These are phyloP conservation scores for Orbilia ellipsospora DNA, from an alignment of 2,329 filamentous ascomycete genomes.

Conservation along the genomic window DNA sequence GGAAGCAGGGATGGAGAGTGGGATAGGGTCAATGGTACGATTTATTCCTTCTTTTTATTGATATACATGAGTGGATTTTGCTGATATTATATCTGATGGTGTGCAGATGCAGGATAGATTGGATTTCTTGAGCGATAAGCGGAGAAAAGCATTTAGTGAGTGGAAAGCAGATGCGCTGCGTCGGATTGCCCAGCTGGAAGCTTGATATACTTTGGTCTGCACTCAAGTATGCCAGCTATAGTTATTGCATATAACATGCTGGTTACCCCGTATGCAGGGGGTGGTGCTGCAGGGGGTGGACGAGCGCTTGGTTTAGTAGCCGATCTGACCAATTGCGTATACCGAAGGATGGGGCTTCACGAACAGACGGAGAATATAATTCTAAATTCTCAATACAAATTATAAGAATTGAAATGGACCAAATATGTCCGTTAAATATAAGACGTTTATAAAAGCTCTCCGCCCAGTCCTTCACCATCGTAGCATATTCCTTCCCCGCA, in stretches of 20 bases:
- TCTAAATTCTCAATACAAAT: not conserved
- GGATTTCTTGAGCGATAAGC: conserved; percentile 75
- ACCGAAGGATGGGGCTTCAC: not conserved
- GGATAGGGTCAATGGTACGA: conserved; percentile 46
- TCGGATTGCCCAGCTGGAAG: conserved; percentile 67
- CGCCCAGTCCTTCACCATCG: too few species aligned
- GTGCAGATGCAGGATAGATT: conserved; percentile 72
- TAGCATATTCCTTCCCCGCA: too few species aligned
- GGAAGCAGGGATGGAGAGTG: conserved; percentile 45
- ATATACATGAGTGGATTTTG: not conserved
- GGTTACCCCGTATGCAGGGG: conserved; percentile 6
- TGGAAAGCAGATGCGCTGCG: conserved; percentile 74
- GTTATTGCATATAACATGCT: too few species aligned
- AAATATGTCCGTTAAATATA: too few species aligned
- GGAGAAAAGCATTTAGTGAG: conserved; percentile 69
- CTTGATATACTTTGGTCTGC: not conserved
- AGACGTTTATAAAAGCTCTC: too few species aligned
- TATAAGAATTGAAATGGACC: not conserved
- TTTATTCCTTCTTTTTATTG: not conserved
- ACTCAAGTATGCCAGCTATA: too few species aligned
- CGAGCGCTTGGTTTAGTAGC: conserved; percentile 9
- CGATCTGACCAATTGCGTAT: not conserved
- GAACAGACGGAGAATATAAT: not conserved
- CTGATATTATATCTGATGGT: conserved; percentile 4
- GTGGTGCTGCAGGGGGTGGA: not conserved